These are phyloP conservation scores for Fusarium sp. DNA, from an alignment of 2,329 filamentous ascomycete genomes.

Conservation along the genomic window DNA sequence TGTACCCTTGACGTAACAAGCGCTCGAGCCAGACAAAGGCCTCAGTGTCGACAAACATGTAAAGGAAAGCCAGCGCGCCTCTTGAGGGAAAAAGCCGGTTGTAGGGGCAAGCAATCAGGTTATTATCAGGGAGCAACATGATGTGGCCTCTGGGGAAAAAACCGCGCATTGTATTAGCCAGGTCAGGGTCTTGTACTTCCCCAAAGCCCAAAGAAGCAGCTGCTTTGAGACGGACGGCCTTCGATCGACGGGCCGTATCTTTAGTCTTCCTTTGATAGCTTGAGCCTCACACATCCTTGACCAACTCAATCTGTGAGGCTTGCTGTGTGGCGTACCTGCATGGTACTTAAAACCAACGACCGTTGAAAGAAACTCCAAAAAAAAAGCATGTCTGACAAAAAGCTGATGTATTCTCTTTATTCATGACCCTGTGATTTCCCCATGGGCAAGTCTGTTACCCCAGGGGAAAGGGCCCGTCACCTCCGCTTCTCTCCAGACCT, in stretches of 20 bases:
- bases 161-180: not conserved
- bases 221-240: not conserved
- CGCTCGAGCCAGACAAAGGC: not conserved
- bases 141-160: not conserved
- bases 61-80: conserved; percentile 5
- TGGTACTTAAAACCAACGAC: not conserved
- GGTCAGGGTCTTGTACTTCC: not conserved
- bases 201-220: not conserved
- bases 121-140: not conserved
- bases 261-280: not conserved
- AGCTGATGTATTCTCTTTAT: not conserved
- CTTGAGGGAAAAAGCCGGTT: not conserved
- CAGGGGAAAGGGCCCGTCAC: not conserved
- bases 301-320: not conserved
- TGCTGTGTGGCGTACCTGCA: not conserved
- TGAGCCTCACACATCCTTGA: not conserved
- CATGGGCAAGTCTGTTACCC: conserved; percentile 2
- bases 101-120: not conserved
- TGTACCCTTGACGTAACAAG: not conserved
- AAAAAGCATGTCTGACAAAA: not conserved
- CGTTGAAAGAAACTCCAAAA: not conserved
- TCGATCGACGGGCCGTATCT: not conserved
- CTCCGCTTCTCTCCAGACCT: not conserved
- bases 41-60: not conserved
- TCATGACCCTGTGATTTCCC: not conserved